A percentile compares a stretch with the other conserved stretches of the same genome.
phyloP scores from a whole-genome alignment of 805 yeast genomes.

The Lipomyces starkeyi region DNA sequence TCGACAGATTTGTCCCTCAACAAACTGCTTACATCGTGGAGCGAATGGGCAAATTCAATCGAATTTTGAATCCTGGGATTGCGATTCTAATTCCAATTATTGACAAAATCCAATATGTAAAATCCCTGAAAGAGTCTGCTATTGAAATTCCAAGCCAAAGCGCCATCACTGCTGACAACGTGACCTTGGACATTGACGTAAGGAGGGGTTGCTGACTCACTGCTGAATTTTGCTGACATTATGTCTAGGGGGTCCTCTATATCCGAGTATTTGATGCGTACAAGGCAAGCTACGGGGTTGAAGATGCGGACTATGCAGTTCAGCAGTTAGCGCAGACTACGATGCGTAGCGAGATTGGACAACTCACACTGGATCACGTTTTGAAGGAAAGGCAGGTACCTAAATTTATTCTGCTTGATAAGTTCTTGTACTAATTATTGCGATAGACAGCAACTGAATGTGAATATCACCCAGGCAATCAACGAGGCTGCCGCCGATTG shows the following conservation, averaged over 20 bases:
- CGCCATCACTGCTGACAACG: conserved; percentile 87
- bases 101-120: conserved; percentile 80
- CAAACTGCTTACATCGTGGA: conserved; percentile 92
- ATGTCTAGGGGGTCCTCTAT: conserved; percentile 67
- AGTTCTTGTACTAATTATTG: not conserved
- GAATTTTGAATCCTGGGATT: conserved; percentile 74
- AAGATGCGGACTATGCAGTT: conserved; percentile 84
- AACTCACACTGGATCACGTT: conserved; percentile 77
- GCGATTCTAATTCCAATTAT: conserved; percentile 74
- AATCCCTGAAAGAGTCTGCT: conserved; percentile 82
- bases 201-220: not conserved
- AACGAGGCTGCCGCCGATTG: conserved; percentile 85
- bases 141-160: conserved; percentile 82
- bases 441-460: conserved; percentile 60
- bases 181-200: conserved; percentile 74
- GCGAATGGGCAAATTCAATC: conserved; percentile 83
- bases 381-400: conserved; percentile 62
- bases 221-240: not conserved
- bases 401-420: not conserved
- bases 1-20: conserved; percentile 75
- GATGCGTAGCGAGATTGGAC: conserved; percentile 89
- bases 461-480: conserved; percentile 74
- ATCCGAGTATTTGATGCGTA: conserved; percentile 80
- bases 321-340: conserved; percentile 88
- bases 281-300: conserved; percentile 87